These are phyloP conservation scores for Curvularia spicifera DNA, from an alignment of 2,329 filamentous ascomycete genomes.

Conservation along the genomic window DNA sequence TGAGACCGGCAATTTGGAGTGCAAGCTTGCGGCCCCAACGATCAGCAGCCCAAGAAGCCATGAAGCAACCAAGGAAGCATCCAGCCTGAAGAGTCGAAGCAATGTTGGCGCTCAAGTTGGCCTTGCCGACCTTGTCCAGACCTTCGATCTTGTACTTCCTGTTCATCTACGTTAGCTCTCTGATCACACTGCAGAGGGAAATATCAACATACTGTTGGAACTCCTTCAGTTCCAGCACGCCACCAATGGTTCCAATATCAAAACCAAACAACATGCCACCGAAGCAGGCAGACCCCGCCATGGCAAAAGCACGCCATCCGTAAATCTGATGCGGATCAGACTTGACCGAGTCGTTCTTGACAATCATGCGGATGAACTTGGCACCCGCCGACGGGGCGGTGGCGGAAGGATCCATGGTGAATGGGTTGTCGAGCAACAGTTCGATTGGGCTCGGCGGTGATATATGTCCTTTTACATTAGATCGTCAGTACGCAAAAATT, in stretches of 20 bases:
- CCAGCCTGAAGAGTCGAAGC: slow-evolving; percentile 75
- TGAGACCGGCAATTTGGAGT: slow-evolving; percentile 62
- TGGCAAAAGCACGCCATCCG: slow-evolving; percentile 70
- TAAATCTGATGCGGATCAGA: slow-evolving; percentile 71
- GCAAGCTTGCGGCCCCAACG: slow-evolving; percentile 61
- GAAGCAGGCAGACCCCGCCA: slow-evolving; percentile 71
- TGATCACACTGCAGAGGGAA: neutral
- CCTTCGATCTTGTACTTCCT: slow-evolving; percentile 62
- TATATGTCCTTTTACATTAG: neutral
- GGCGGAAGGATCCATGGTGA: slow-evolving; percentile 14
- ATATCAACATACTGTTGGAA: slow-evolving; percentile 59
- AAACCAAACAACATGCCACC: slow-evolving; percentile 73
- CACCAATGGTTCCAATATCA: slow-evolving; percentile 71
- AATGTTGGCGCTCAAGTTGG: slow-evolving; percentile 69
- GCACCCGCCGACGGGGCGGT: slow-evolving; percentile 30
- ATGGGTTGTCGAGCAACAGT: neutral
- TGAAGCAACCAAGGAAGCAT: slow-evolving; percentile 68
- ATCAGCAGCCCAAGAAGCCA: slow-evolving; percentile 63
- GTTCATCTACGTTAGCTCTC: neutral
- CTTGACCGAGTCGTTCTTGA: slow-evolving; percentile 75
- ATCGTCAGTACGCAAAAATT: slow-evolving; percentile 4
- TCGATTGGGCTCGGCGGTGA: neutral
- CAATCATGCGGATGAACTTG: slow-evolving; percentile 60
- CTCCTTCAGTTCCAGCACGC: slow-evolving; percentile 66
- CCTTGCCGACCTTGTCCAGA: slow-evolving; percentile 51